Base-by-base conservation (phyloP, 768 basidiomycete genomes). In the Leccinum broughii region DNA sequence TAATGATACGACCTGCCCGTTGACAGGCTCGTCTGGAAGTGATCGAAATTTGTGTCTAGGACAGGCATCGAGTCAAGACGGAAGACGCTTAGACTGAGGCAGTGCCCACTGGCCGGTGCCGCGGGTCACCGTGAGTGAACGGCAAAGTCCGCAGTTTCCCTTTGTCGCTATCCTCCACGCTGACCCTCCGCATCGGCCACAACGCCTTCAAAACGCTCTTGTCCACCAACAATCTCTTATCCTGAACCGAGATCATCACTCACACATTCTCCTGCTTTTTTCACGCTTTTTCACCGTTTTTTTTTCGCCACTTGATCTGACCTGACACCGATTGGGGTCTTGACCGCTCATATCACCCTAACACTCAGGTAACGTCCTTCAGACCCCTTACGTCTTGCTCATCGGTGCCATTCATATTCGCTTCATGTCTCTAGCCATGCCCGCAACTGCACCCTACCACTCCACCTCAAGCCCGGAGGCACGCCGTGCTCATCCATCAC, bases 1-100 rank as follows among this genome's bases (percentile, higher is more conserved):
- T 88, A 90, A 64, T 89, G 88, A 65, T 90, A 90, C 7, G 77
- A 78, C 37, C 81, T 76, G 4, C 87, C 86, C 0, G 88, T 89
- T 7, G 84, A 77, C 10, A 90, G 78, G 24, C 50, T 64, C 58
- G 80, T 80, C 3, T 71, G 77, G 54, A 77, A 75, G 64, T 88
- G 88, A 69, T 80, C 28, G 17, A 59, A 51, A 32, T 28, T 1
- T 3, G n/a, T 32, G n/a, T 34, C 61, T 13, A 30, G 37, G 9
- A 15, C 26, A 6, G n/a, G 34, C 62, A 59, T 60, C 22, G 39
- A 68, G 58, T 61, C 59, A 56, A 15, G 6, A 44, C n/a, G 9
- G 41, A 44, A 44, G 39, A 39, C 17, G 17, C 26, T 24, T 24
- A 24, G 24, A 24, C 24, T 11, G 46, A 37, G 56, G 70, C 70